Evolutionary conservation across 768 basidiomycete species (phyloP), one percentile per base, ranked within the genome.

Genomic region (Strobilomyces confusus): DNA sequence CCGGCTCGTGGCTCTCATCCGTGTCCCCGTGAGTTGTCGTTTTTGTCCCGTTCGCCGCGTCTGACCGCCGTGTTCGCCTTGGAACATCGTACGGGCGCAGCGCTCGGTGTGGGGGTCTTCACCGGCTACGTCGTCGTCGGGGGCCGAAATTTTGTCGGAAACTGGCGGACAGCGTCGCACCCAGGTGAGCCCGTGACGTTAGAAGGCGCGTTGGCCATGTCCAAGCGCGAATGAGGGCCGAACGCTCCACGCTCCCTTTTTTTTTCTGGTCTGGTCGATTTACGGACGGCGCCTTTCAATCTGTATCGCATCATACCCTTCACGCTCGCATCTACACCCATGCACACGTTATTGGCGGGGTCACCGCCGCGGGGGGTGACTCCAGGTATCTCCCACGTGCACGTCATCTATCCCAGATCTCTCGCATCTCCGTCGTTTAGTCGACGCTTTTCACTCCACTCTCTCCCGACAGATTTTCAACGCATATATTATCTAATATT

Each of bases 71-170:
- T n/a, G 13, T 49, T 22, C 36, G 25, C 50, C 19, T 19, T 41
- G 66, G 62, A 15, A 6, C 50, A 38, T 25, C 17, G 57, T 12
- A 3, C n/a, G 5, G 14, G 34, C 36, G 9, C 51, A 15, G 26
- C 49, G 5, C 63, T 64, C 1, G 66, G 67, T 49, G 8, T 47
- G 14, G 71, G 69, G 61, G 75, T 89, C 38, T 83, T 89, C 58
- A 86, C 82, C 30, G 89, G 89, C 6, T 90, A 89, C n/a, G n/a
- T n/a, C 63, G 57, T 91, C 44, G 77, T 84, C 8, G 86, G 81
- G 0, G 80, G 78, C 9, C 69, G 77, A 53, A 86, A 78, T 51
- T 79, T 89, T 55, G 85, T 87, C 15, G 89, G 89, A 5, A 83
- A 82, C 52, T 89, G 88, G 89, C 75, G 88, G 29, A 68, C 68